phyloP scores from a whole-genome alignment of 306 rosid species.

The Corylus heterophylla region DNA sequence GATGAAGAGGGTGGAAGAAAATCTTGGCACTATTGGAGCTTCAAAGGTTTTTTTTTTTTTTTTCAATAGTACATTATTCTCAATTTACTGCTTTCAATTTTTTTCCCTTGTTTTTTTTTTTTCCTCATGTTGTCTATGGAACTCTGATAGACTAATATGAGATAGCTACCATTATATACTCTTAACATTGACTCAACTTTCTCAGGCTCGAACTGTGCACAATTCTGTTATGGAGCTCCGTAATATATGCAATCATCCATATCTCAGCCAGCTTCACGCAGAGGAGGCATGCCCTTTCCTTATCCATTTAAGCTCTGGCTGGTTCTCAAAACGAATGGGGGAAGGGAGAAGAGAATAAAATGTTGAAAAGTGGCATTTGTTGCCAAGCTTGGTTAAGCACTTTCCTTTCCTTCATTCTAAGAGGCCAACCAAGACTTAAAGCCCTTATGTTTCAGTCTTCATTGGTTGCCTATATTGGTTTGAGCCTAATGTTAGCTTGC shows the following conservation, averaged over 20 bases:
- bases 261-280: conserved; percentile 95
- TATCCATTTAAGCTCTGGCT: conserved; percentile 18
- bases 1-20: conserved; percentile 98
- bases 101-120: not conserved
- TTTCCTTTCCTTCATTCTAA: conserved; percentile 13
- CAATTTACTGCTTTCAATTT: conserved; percentile 12
- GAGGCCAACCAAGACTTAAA: conserved; percentile 17
- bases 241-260: conserved; percentile 98
- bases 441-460: conserved; percentile 20
- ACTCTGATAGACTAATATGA: conserved; percentile 1
- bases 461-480: conserved; percentile 4
- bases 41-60: conserved; percentile 48
- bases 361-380: not conserved
- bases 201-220: conserved; percentile 91
- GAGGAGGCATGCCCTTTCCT: conserved; percentile 73
- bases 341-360: conserved; percentile 23
- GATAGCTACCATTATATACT: conserved; percentile 20
- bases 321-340: conserved; percentile 13
- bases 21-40: conserved; percentile 88
- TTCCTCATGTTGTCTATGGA: conserved; percentile 7
- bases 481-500: conserved; percentile 20
- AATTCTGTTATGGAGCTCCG: conserved; percentile 99
- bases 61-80: conserved; percentile 8
- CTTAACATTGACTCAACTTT: conserved; percentile 32
- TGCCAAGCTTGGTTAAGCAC: conserved; percentile 16